Percentiles rank a stretch among this genome's conserved stretches.
phyloP scores from a whole-genome alignment of 257 asterid species.

The Penstemon barbatus region DNA sequence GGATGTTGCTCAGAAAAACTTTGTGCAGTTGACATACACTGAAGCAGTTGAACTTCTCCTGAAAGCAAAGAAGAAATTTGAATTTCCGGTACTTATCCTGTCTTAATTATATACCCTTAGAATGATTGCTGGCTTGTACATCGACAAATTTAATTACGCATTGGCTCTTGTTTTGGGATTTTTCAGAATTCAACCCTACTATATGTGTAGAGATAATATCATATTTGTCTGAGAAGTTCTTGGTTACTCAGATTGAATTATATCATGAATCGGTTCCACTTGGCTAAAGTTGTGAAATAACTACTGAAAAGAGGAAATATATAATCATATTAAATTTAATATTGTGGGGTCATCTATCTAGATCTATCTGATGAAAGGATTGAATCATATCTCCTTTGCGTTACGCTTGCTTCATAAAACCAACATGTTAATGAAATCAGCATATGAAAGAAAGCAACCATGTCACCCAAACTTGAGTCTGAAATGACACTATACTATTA shows the following conservation, averaged over 20 bases:
- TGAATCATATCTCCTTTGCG: neutral
- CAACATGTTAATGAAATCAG: neutral
- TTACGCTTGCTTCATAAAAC: neutral
- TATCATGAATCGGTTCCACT: neutral
- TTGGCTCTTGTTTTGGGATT: neutral
- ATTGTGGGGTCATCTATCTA: neutral
- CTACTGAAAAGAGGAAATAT: neutral
- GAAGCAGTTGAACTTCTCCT: slow-evolving; percentile 80
- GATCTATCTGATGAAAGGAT: slow-evolving; percentile 8
- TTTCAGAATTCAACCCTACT: neutral
- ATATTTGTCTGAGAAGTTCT: slow-evolving; percentile 6
- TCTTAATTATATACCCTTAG: slow-evolving; percentile 11
- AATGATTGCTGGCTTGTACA: slow-evolving; percentile 1
- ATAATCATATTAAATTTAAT: slow-evolving; percentile 2
- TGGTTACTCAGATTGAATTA: slow-evolving; percentile 2
- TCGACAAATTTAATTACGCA: slow-evolving; percentile 7
- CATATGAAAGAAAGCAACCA: neutral
- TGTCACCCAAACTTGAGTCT: neutral
- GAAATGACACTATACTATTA: too few relatives aligned
- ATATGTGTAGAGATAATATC: neutral
- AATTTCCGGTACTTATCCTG: slow-evolving; percentile 67
- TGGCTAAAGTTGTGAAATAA: slow-evolving; percentile 1
- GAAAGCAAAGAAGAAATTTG: slow-evolving; percentile 74
- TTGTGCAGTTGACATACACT: slow-evolving; percentile 84
- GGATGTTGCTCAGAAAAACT: slow-evolving; percentile 82